Evolutionary conservation across 768 basidiomycete species (phyloP), one percentile per base, ranked within the genome.

Genomic region (Tylopilus plumbeoviolaceoides): DNA sequence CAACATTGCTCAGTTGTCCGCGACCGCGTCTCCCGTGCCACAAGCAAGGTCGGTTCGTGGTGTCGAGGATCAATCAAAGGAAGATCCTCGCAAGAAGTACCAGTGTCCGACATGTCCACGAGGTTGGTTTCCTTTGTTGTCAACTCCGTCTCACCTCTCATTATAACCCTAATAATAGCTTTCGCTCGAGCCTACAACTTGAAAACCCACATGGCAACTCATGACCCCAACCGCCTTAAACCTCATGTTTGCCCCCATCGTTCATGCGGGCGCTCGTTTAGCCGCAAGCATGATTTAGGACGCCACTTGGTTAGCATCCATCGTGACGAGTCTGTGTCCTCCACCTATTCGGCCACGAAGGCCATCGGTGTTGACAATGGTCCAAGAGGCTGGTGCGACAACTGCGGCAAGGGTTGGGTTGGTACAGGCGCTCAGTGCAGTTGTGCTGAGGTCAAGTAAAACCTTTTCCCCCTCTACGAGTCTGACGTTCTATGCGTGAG

Each of bases 151-250:
- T 25, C 27, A 38, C 36, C 42, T 4, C 53, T 69, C 31, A 61
- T 18, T 8, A 1, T 12, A 5, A 5, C 28, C 28, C 36, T 56
- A 28, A 36, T 36, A 15, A 48, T 53, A 89, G 95, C 89, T 1
- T 98, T 98, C 61, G 94, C 93, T 11, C 78, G 94, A 25, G 92
- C 92, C 3, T 97, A 90, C 71, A 98, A 98, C 63, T 72, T 98
- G 53, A 98, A 98, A 75, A 95, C 94, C 0, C 94, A 97, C 69
- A 85, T 90, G 80, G 87, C 88, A 23, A 98, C 94, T 4, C 94
- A 98, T 70, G 91, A 95, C 67, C 94, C 95, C 21, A 85, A 91
- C 69, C 80, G 94, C 55, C 73, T 86, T 46, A 98, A 95, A 74
- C 91, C 92, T 6, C 88, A 91, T 66, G 79, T 85, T 42, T 98